Evolutionary conservation across 345 rosid species (phyloP).

Genomic region (Erucastrum elatum): DNA sequence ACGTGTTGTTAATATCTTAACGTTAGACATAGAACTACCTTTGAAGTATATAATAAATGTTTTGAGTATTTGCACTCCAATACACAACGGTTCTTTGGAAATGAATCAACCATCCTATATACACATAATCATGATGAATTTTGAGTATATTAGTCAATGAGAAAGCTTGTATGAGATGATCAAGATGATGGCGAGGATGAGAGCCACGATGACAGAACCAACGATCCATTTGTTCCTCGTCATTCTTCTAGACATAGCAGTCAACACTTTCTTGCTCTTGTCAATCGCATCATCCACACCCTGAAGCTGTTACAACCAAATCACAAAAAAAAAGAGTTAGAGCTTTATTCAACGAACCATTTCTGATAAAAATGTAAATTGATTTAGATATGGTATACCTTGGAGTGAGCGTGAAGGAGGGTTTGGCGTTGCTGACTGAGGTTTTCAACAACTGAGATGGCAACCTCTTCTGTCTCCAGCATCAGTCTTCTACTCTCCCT

Average conservation of each 20-base stretch:
- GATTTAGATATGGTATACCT: constrained; percentile 35
- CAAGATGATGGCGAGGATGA: constrained; percentile 21
- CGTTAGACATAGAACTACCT: too few species aligned
- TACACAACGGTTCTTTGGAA: too few species aligned
- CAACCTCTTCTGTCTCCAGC: constrained; percentile 91
- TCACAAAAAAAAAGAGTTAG: neutral
- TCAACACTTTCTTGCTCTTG: constrained; percentile 79
- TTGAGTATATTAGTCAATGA: constrained; percentile 33
- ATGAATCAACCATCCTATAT: constrained; percentile 16
- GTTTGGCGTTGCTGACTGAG: constrained; percentile 87
- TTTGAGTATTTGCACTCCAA: too few species aligned
- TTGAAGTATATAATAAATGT: too few species aligned
- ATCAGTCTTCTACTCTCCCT: constrained; percentile 82
- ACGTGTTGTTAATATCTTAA: too few species aligned
- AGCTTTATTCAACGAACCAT: neutral
- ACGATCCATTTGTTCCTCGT: constrained; percentile 78
- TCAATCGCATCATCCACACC: constrained; percentile 61
- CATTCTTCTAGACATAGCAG: constrained; percentile 72
- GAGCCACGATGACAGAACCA: constrained; percentile 60
- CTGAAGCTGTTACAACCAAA: constrained; percentile 51
- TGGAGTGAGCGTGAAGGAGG: constrained; percentile 75
- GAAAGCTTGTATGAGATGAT: constrained; percentile 61
- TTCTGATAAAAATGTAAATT: neutral
- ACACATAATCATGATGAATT: constrained; percentile 13
- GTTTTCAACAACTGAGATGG: constrained; percentile 84